A percentile compares a stretch with the other conserved stretches of the same genome.
Conservation (phyloP, 306 rosid species). For the Cucurbita pepo region DNA sequence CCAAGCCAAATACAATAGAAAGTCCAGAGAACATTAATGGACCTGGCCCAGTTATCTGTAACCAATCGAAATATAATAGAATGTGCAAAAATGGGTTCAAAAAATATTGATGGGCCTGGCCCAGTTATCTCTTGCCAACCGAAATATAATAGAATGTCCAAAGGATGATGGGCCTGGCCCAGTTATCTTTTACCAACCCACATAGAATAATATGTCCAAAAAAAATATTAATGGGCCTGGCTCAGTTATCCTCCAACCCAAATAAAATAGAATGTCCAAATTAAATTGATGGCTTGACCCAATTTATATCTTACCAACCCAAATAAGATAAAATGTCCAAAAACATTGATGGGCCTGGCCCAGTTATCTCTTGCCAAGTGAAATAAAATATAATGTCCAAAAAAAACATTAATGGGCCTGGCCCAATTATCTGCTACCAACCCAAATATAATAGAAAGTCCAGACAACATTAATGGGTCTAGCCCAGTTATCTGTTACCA, state of each 20-base stretch:
- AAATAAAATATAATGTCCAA: no score
- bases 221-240: background rate
- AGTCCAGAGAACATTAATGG: background rate
- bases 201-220: no score
- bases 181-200: no score
- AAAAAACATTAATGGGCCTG: background rate
- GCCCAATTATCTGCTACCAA: background rate
- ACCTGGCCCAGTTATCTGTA: background rate
- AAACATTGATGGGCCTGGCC: no score
- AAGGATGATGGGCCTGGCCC: background rate
- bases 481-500: no score
- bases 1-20: no score
- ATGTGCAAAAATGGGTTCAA: background rate
- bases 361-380: no score
- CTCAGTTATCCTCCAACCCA: no score
- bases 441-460: background rate
- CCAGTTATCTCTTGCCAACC: background rate
- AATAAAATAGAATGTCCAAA: no score
- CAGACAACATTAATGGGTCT: background rate
- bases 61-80: background rate
- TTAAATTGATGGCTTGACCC: no score
- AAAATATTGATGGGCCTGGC: background rate
- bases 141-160: no score
- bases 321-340: no score
- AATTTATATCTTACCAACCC: background rate